Base-by-base conservation (phyloP, 2,329 filamentous ascomycete genomes). In the Talaromyces pinophilus region DNA sequence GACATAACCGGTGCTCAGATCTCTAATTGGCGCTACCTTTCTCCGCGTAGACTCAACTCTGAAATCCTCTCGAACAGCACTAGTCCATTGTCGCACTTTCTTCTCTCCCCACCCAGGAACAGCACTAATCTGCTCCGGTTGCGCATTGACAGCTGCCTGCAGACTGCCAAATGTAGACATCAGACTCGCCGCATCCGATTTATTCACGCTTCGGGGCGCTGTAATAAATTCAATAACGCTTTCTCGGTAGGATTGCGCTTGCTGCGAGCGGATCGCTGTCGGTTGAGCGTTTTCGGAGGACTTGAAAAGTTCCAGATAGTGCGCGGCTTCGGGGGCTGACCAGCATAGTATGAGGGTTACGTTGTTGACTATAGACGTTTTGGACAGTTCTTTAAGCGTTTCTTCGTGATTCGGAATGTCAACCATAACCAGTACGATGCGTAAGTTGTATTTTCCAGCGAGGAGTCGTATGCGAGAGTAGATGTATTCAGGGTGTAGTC, bases 401-500 rank as follows among this genome's bases (percentile, higher is more conserved):
- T 97, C 93, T 78, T 98, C 92, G 73, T 98, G 95, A 74, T 96
- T 97, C 28, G 90, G 88, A 62, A 99, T 97, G 78, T 99, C 95
- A 30, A 98, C 93, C 87, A 98, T 93, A 22, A 90, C 89, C 59
- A 99, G 85, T 33, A 99, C 81, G 62, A 99, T 85, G 59, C 95
- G 91, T 22, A 99, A 85, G 70, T 89, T 90, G 81, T 96, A 98
- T 79, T 91, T 92, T 61, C 91, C 92, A 62, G 91, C 91, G 4
- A 99, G 83, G 59, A 89, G 88, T 62, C 91, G 90, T 71, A 99
- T 96, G 66, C 95, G 90, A 28, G 90, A 93, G 82, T 98, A 98
- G 73, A 99, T 92, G 82, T 99, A 99, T 79, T 99, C 95, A 0
- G 95, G 95, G 75, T 99, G 95, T 62, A 99, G 85, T 33, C 94